These are phyloP conservation scores for Geranomyces michiganensis DNA, from an alignment of 192 early-diverging fungal species.

Conservation along the genomic window DNA sequence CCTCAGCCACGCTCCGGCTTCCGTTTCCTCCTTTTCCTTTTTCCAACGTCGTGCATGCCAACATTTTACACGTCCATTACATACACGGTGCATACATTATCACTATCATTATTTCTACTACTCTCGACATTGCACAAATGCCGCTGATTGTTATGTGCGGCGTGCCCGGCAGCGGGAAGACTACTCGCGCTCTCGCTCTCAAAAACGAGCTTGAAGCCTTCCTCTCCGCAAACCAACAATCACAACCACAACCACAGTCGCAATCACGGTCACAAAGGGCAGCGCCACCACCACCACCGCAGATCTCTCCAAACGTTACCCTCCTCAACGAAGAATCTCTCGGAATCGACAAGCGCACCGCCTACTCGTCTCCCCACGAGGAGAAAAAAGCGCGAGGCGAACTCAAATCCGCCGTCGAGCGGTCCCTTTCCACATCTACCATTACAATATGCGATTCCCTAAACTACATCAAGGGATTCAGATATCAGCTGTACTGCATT, in stretches of 20 bases:
- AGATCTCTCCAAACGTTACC: conserved; percentile 43
- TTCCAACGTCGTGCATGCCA: no score
- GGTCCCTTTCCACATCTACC: conserved; percentile 77
- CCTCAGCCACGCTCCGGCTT: no score
- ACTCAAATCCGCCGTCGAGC: conserved; percentile 87
- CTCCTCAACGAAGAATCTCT: conserved; percentile 82
- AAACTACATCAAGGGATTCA: conserved; percentile 99
- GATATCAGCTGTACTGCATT: conserved; percentile 95
- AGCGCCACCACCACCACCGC: not conserved
- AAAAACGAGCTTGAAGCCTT: conserved; percentile 55
- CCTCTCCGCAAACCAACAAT: conserved; percentile 20
- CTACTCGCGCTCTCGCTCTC: conserved; percentile 76
- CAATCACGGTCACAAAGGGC: no score
- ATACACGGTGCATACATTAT: no score
- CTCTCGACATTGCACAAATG: no score
- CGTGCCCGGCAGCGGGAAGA: conserved; percentile 89
- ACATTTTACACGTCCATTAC: no score
- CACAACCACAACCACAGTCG: no score
- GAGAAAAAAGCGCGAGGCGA: conserved; percentile 90
- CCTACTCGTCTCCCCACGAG: conserved; percentile 63
- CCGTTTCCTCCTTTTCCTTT: no score
- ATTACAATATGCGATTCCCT: conserved; percentile 92
- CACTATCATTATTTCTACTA: no score
- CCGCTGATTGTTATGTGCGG: conserved; percentile 90
- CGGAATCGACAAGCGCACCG: conserved; percentile 56